phyloP scores from a whole-genome alignment of 148 eudicot species.

The Rhododendron griersonianum region DNA sequence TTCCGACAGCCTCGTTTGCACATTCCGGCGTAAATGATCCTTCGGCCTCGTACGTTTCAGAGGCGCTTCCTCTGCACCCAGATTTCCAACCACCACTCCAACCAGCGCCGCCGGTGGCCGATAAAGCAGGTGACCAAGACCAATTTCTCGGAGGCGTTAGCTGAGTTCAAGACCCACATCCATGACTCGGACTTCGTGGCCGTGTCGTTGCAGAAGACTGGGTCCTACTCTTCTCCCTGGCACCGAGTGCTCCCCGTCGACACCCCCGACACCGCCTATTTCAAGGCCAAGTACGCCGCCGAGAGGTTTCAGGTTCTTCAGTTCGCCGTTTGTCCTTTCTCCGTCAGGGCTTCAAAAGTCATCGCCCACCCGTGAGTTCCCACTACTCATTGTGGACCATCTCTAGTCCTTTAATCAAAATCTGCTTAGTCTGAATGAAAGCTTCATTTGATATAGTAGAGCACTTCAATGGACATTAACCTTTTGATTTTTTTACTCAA shows the following conservation, averaged over 20 bases:
- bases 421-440: neutral
- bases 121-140: conserved; percentile 74
- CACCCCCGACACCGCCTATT: conserved; percentile 60
- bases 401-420: neutral
- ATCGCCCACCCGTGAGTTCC: conserved; percentile 69
- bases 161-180: conserved; percentile 42
- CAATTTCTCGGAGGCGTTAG: conserved; percentile 49
- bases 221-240: conserved; percentile 78
- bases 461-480: neutral
- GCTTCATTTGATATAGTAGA: neutral
- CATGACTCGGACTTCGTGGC: conserved; percentile 58
- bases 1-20: neutral
- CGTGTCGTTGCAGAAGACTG: conserved; percentile 70
- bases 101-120: conserved; percentile 28
- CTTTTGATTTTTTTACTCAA: too few species aligned
- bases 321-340: conserved; percentile 87
- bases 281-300: conserved; percentile 67
- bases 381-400: neutral
- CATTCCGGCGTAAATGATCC: neutral
- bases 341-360: conserved; percentile 51
- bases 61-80: conserved; percentile 36
- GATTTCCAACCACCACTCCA: neutral
- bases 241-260: conserved; percentile 58
- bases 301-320: conserved; percentile 73
- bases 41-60: conserved; percentile 5